Evolutionary conservation across 1,284 basidiomycete genomes (phyloP).

Genomic region (Boletus holoroseus): DNA sequence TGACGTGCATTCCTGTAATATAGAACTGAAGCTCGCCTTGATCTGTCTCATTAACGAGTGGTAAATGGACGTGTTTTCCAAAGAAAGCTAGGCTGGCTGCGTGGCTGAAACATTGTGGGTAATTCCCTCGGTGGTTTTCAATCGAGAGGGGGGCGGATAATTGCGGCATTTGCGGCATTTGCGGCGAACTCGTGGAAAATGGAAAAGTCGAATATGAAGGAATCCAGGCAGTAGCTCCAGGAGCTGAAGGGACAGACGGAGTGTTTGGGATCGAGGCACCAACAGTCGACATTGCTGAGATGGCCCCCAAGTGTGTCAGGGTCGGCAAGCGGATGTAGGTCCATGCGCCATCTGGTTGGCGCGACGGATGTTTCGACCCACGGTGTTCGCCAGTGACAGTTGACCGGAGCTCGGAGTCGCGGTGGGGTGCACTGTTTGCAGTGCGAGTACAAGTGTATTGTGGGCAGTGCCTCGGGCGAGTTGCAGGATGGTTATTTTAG

Average conservation of each 20-base stretch:
- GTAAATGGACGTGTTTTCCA: background rate
- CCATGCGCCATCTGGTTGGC: background rate
- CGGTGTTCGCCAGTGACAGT: background rate
- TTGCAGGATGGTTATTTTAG: constrained; percentile 5
- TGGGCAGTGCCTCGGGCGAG: constrained; percentile 9
- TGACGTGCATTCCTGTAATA: background rate
- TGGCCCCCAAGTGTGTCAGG: constrained; percentile 8
- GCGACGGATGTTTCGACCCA: background rate
- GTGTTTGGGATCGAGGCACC: constrained; percentile 9
- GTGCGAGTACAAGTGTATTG: background rate
- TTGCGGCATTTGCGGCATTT: constrained; percentile 16
- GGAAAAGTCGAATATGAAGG: constrained; percentile 2
- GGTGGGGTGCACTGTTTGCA: background rate
- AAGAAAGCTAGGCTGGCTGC: background rate
- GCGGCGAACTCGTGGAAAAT: constrained; percentile 16
- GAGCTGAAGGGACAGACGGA: constrained; percentile 1
- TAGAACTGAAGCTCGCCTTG: background rate
- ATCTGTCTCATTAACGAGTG: constrained; percentile 7
- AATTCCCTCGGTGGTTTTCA: constrained; percentile 19
- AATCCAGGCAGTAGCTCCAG: background rate
- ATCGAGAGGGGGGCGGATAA: constrained; percentile 7
- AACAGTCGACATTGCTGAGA: background rate
- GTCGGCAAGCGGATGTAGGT: constrained; percentile 5
- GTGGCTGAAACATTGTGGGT: constrained; percentile 1
- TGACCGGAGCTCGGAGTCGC: background rate